Evolutionary conservation across 257 asterid species (phyloP).

Genomic region (Solanum tarijense): DNA sequence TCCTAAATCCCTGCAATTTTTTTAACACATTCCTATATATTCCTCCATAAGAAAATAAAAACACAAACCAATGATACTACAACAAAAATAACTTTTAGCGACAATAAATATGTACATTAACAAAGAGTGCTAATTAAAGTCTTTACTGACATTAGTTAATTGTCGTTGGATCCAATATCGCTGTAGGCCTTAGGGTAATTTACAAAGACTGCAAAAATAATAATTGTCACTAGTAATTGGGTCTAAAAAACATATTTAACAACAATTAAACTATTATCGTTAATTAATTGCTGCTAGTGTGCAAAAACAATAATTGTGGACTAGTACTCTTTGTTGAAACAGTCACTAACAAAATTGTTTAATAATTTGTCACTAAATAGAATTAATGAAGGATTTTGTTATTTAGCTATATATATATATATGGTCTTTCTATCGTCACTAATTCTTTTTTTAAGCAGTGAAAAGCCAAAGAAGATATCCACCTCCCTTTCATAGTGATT

Average conservation of each 20-base stretch:
- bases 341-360: not conserved
- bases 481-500: not conserved
- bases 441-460: not conserved
- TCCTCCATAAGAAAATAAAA: not conserved
- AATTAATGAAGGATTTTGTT: not conserved
- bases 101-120: no score
- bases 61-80: not conserved
- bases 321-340: not conserved
- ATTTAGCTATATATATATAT: not conserved
- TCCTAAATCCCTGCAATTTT: conserved; percentile 40
- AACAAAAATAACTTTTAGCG: not conserved
- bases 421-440: not conserved
- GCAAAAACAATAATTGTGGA: not conserved
- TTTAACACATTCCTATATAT: not conserved
- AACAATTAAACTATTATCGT: no score
- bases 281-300: not conserved
- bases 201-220: not conserved
- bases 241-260: no score
- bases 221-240: not conserved
- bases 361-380: not conserved
- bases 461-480: not conserved
- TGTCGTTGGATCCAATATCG: no score
- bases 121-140: no score
- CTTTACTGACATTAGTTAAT: not conserved
- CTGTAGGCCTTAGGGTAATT: not conserved